A percentile compares a stretch with the other conserved stretches of the same genome.
phyloP scores from a whole-genome alignment of 306 rosid species.

The Vigna trinervia region DNA sequence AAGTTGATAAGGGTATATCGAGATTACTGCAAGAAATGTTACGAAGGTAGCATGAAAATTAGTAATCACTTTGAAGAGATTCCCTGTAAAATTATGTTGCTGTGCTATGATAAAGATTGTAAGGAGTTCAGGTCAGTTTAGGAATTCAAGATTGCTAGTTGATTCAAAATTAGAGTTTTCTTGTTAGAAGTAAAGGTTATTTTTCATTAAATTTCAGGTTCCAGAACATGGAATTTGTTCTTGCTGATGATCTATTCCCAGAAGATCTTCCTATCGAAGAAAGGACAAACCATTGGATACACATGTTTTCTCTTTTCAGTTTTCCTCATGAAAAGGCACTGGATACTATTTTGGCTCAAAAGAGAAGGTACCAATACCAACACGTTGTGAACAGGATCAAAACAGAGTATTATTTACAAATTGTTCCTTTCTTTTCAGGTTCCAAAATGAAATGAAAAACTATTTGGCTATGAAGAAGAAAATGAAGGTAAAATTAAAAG shows the following conservation, averaged over 20 bases:
- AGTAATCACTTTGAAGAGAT: slow-evolving; percentile 74
- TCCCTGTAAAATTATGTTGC: slow-evolving; percentile 88
- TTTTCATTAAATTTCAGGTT: slow-evolving; percentile 54
- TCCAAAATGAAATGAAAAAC: slow-evolving; percentile 74
- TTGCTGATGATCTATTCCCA: slow-evolving; percentile 79
- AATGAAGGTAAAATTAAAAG: slow-evolving; percentile 71
- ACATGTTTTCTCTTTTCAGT: slow-evolving; percentile 74
- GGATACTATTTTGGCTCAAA: slow-evolving; percentile 70
- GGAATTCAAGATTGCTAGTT: slow-evolving; percentile 42
- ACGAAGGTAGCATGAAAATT: slow-evolving; percentile 61
- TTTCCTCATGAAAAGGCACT: slow-evolving; percentile 73
- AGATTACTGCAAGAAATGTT: slow-evolving; percentile 79
- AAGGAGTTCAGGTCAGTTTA: slow-evolving; percentile 82
- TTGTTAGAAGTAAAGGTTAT: slow-evolving; percentile 30
- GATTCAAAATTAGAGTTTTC: slow-evolving; percentile 34
- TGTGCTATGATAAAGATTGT: slow-evolving; percentile 89
- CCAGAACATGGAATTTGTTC: slow-evolving; percentile 81
- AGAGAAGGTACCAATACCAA: slow-evolving; percentile 69
- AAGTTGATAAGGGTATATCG: slow-evolving; percentile 78
- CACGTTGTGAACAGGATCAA: slow-evolving; percentile 33
- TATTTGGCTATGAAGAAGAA: slow-evolving; percentile 66
- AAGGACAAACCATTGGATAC: slow-evolving; percentile 91
- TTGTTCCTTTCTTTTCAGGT: slow-evolving; percentile 60
- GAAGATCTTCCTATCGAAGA: slow-evolving; percentile 65
- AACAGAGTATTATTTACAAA: slow-evolving; percentile 35